Conservation (phyloP, 2,329 filamentous ascomycete species). For the Xylariaceae sp. region DNA sequence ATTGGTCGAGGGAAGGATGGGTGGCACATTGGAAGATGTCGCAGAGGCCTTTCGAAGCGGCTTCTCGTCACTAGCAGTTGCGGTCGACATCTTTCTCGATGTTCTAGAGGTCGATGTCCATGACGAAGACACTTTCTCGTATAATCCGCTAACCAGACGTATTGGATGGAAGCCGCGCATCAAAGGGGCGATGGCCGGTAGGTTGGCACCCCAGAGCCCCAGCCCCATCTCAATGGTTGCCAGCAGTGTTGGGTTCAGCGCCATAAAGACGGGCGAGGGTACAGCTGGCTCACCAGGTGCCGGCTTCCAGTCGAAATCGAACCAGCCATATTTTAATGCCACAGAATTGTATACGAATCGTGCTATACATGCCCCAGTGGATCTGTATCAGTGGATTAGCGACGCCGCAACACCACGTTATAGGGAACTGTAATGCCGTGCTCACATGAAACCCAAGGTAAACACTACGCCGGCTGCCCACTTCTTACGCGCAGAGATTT, state of each 20-base stretch:
- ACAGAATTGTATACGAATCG: slow-evolving; percentile 8
- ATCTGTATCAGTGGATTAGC: background rate
- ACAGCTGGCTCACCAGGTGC: slow-evolving; percentile 11
- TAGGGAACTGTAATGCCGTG: background rate
- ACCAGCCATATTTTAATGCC: slow-evolving; percentile 15
- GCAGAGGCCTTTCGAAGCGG: background rate
- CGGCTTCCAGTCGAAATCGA: slow-evolving; percentile 15
- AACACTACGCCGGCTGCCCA: slow-evolving; percentile 12
- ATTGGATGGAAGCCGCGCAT: slow-evolving; percentile 15
- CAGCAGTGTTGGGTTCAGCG: slow-evolving; percentile 17
- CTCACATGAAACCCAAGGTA: slow-evolving; percentile 14
- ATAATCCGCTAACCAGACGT: slow-evolving; percentile 2
- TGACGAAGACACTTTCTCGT: slow-evolving; percentile 3
- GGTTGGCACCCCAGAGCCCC: slow-evolving; percentile 16
- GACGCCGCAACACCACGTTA: background rate
- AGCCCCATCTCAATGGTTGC: slow-evolving; percentile 17
- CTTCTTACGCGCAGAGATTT: slow-evolving; percentile 18
- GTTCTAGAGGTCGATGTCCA: slow-evolving; percentile 2
- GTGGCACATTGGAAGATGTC: too few relatives aligned
- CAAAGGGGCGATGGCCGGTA: slow-evolving; percentile 14
- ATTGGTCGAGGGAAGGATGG: too few relatives aligned
- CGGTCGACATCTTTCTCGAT: background rate
- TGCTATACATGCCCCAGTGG: slow-evolving; percentile 16
- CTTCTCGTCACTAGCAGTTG: background rate
- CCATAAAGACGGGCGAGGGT: slow-evolving; percentile 7